Conservation (phyloP, 2,329 filamentous ascomycete species). For the Neopestalotiopsis sp. region DNA sequence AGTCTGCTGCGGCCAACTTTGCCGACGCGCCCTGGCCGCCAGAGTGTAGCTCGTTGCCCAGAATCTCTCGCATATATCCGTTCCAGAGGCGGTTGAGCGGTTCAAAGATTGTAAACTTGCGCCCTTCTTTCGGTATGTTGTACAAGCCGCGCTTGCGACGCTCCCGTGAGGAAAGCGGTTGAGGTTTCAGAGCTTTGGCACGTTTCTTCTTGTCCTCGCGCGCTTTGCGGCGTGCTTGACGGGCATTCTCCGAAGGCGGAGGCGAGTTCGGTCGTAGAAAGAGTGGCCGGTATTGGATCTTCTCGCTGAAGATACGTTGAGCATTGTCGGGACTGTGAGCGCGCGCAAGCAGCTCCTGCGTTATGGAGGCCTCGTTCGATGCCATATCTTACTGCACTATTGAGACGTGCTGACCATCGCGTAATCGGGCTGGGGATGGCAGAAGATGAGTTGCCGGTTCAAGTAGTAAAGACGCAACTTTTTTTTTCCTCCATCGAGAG, state of each 20-base stretch:
- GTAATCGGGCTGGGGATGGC: no score
- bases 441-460: no score
- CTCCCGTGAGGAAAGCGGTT: constrained; percentile 79
- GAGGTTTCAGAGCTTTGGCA: constrained; percentile 57
- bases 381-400: constrained; percentile 37
- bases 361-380: constrained; percentile 46
- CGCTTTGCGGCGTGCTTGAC: constrained; percentile 56
- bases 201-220: constrained; percentile 52
- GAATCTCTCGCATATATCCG: constrained; percentile 81
- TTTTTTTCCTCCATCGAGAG: not conserved
- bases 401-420: not conserved
- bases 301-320: constrained; percentile 77
- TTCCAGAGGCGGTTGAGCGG: constrained; percentile 82
- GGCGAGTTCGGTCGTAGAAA: constrained; percentile 80
- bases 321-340: constrained; percentile 80
- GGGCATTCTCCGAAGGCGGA: constrained; percentile 60
- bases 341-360: constrained; percentile 72
- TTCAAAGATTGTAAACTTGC: constrained; percentile 77
- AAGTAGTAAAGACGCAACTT: no score
- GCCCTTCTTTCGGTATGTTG: constrained; percentile 71
- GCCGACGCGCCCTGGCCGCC: constrained; percentile 68
- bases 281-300: constrained; percentile 82
- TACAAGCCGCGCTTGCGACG: constrained; percentile 77
- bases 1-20: constrained; percentile 85
- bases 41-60: constrained; percentile 65